These are phyloP conservation scores for Myxozyma lipomycoides DNA, from an alignment of 805 yeast species.

Conservation along the genomic window DNA sequence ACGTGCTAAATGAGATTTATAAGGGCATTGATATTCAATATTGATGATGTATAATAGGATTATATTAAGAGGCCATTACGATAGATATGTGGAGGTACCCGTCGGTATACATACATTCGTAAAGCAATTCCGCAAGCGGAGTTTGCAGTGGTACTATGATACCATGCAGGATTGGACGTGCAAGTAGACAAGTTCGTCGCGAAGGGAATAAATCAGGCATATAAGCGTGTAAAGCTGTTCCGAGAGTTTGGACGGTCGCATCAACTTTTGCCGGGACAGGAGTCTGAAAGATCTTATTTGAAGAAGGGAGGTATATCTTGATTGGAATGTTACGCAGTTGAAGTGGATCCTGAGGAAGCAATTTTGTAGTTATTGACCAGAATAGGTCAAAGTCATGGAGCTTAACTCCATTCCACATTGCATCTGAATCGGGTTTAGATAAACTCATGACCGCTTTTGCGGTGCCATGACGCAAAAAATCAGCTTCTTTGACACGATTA, in stretches of 20 bases:
- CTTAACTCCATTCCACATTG: slow-evolving; percentile 53
- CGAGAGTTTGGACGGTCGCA: slow-evolving; percentile 37
- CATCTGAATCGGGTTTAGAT: slow-evolving; percentile 55
- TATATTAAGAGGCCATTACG: slow-evolving; percentile 35
- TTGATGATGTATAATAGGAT: neutral
- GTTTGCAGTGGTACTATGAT: slow-evolving; percentile 45
- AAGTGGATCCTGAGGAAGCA: slow-evolving; percentile 30
- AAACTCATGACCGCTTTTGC: slow-evolving; percentile 76
- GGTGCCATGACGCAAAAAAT: slow-evolving; percentile 70
- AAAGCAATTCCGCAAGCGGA: slow-evolving; percentile 47
- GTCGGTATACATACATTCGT: slow-evolving; percentile 50
- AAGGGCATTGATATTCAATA: slow-evolving; percentile 16
- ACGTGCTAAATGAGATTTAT: slow-evolving; percentile 19
- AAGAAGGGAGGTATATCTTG: slow-evolving; percentile 37
- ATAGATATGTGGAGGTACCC: slow-evolving; percentile 60
- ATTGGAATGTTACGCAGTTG: slow-evolving; percentile 34
- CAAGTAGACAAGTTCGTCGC: slow-evolving; percentile 37
- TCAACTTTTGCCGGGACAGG: slow-evolving; percentile 29
- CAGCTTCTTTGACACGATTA: slow-evolving; percentile 79
- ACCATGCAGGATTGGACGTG: slow-evolving; percentile 54
- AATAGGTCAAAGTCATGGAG: slow-evolving; percentile 29
- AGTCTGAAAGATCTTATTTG: slow-evolving; percentile 40
- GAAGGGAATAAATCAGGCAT: slow-evolving; percentile 50
- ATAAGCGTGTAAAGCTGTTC: slow-evolving; percentile 40
- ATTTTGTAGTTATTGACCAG: slow-evolving; percentile 31